These are phyloP conservation scores for Ustilago tritici DNA, from an alignment of 1,284 basidiomycete genomes.

Conservation along the genomic window DNA sequence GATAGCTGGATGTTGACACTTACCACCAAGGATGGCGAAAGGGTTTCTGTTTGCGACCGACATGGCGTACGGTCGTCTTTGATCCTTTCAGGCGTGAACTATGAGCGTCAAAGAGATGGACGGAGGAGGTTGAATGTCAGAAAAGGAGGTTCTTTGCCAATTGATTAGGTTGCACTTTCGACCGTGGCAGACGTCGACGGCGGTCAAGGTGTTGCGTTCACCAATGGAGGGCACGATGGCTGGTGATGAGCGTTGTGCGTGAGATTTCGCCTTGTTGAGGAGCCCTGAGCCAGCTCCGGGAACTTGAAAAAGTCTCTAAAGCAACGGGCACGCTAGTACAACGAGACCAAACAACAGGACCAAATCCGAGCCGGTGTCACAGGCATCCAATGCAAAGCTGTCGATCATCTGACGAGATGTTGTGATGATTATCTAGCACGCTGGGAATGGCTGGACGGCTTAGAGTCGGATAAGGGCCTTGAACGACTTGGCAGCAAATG, in stretches of 20 bases:
- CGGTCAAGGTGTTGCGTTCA: neutral
- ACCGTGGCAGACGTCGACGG: neutral
- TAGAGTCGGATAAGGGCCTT: neutral
- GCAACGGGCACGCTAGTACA: too few relatives aligned
- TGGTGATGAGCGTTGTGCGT: neutral
- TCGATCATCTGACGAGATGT: neutral
- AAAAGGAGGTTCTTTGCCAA: neutral
- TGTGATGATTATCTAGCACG: neutral
- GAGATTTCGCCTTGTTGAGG: neutral
- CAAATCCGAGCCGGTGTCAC: too few relatives aligned
- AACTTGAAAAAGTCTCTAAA: neutral
- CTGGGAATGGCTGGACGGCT: neutral
- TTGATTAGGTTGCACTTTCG: neutral
- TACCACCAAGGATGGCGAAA: constrained; percentile 68
- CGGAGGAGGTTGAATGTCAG: constrained; percentile 15
- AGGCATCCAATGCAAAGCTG: neutral
- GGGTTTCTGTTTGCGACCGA: constrained; percentile 69
- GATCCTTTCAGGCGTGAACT: constrained; percentile 49
- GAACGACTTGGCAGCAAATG: neutral
- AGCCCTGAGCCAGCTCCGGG: neutral
- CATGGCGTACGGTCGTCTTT: constrained; percentile 65
- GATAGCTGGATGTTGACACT: constrained; percentile 25
- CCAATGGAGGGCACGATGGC: neutral
- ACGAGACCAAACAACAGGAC: too few relatives aligned
- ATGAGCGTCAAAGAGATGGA: constrained; percentile 1